These are phyloP conservation scores for Dicorynia guianensis DNA, from an alignment of 306 rosid species.

Conservation along the genomic window DNA sequence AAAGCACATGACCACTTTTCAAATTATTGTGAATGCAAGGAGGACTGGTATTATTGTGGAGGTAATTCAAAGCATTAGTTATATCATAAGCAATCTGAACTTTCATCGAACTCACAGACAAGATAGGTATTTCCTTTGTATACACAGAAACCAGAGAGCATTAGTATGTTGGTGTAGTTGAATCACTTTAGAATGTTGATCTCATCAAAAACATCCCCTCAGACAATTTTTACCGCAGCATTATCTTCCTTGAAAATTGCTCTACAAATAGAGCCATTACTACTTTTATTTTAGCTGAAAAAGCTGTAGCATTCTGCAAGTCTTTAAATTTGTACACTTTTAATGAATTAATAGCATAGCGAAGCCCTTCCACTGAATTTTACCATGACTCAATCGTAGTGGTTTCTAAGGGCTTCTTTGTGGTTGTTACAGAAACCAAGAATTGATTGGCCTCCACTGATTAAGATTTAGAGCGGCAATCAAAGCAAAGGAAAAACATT, in stretches of 20 bases:
- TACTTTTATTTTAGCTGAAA: conserved; percentile 60
- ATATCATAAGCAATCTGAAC: conserved; percentile 76
- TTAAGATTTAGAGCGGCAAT: too few species aligned
- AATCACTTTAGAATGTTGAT: conserved; percentile 67
- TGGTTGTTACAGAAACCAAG: conserved; percentile 3
- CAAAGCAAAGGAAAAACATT: too few species aligned
- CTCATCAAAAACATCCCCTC: conserved; percentile 70
- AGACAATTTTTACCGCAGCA: conserved; percentile 74
- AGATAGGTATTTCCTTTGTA: conserved; percentile 69
- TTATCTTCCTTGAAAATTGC: conserved; percentile 73
- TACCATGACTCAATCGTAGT: conserved; percentile 41
- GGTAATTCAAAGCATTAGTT: conserved; percentile 74
- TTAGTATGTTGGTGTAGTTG: conserved; percentile 73
- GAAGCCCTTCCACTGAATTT: conserved; percentile 55
- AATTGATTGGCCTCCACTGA: conserved; percentile 15
- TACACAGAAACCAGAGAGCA: conserved; percentile 78
- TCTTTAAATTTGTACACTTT: conserved; percentile 58
- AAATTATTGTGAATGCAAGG: conserved; percentile 71
- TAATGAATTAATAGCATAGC: conserved; percentile 63
- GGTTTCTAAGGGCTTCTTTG: conserved; percentile 9
- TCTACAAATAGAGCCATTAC: conserved; percentile 65
- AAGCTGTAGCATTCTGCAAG: conserved; percentile 54
- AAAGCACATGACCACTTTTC: conserved; percentile 66
- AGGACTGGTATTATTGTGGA: conserved; percentile 69
- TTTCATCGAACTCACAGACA: conserved; percentile 76